Evolutionary conservation across 2,329 filamentous ascomycete species (phyloP), one percentile per base, ranked within the genome.

Genomic region (Mycosphaerella arachidis): DNA sequence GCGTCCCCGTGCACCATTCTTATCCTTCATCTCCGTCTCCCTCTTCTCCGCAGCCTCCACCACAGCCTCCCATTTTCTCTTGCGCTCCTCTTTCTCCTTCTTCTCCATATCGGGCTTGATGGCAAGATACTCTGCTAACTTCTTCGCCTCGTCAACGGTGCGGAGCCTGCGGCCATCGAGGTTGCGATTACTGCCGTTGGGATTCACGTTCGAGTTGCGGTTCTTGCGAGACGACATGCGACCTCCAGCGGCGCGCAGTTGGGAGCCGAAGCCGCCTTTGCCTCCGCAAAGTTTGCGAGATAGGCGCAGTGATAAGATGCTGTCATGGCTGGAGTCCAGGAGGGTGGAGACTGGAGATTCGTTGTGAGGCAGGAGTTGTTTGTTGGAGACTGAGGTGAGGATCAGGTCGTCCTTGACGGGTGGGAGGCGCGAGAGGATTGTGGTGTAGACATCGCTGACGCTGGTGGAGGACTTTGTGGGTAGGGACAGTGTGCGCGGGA

Each of bases 201-300:
- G 59, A 63, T 91, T 87, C 40, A 96, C 91, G 16, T 68, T 65
- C 56, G 86, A 87, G 68, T 90, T 86, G 58, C 88, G 88, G 81
- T 93, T 94, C 79, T 95, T 95, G 68, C 87, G 86, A n/a, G 90
- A 93, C 2, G 92, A 96, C 94, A 99, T 99, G 78, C 95, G 93
- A 45, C 95, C 94, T 72, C 95, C 94, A 3, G 94, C 94, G 0
- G 95, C 94, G 72, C 95, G 91, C 40, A 99, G 86, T 75, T 99
- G 95, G 1, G 93, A 97, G 56, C 94, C 94, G 73, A 99, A 99
- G 71, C 94, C 94, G 75, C 94, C 94, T 74, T 99, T 99, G 73
- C 95, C 95, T 78, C 95, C 94, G 68, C 88, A 90, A 43, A 97
- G 78, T 6, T 89, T 89, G 1, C 88, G 81, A 6, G 86, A 88